Evolutionary conservation across 2,329 filamentous ascomycete species (phyloP).

Genomic region (Botryosphaeria dothidea): DNA sequence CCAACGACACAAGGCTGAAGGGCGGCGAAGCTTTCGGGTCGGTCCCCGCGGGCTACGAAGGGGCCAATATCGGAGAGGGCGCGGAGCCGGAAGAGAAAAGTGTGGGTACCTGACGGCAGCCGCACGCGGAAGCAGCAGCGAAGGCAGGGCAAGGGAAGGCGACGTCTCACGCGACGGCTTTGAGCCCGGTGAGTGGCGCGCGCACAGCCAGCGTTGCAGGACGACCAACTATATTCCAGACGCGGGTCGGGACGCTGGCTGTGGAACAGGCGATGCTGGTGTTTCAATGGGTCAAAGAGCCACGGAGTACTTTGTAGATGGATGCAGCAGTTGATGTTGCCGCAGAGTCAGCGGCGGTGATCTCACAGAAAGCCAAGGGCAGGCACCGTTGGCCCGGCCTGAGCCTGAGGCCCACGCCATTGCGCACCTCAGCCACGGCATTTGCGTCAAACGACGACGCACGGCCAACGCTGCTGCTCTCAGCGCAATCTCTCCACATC

Average conservation of each 20-base stretch:
- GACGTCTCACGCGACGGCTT: constrained; percentile 7
- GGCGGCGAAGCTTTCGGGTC: not conserved
- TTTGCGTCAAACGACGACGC: constrained; percentile 9
- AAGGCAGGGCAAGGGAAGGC: not conserved
- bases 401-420: not conserved
- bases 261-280: not conserved
- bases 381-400: not conserved
- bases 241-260: not conserved
- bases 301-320: not conserved
- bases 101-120: constrained; percentile 2
- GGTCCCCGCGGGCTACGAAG: not conserved
- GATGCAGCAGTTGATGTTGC: not conserved
- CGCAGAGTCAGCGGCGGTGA: not conserved
- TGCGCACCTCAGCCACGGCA: constrained; percentile 3
- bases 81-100: not conserved
- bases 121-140: not conserved
- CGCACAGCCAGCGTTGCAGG: not conserved
- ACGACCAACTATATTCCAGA: not conserved
- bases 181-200: not conserved
- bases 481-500: constrained; percentile 13
- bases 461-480: not conserved
- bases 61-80: constrained; percentile 12
- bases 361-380: not conserved
- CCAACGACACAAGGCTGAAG: not conserved
- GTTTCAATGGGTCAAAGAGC: not conserved